These are phyloP conservation scores for Leccinum fuscescens DNA, from an alignment of 1,284 basidiomycete genomes.

Conservation along the genomic window DNA sequence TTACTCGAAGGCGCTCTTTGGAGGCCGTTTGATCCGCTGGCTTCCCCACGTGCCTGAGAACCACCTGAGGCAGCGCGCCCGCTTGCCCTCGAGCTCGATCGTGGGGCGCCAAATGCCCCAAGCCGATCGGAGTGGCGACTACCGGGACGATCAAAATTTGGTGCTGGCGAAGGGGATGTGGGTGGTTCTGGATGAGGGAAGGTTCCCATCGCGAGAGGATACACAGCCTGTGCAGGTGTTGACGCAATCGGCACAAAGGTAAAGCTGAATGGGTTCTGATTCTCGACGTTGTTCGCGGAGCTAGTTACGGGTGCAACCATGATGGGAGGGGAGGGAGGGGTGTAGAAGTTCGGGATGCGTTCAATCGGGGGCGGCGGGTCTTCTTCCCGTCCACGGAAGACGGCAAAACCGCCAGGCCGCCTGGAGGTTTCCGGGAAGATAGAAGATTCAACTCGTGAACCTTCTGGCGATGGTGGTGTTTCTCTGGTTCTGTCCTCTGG, in stretches of 20 bases:
- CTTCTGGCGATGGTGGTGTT: conserved; percentile 6
- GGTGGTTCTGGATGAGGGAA: conserved; percentile 68
- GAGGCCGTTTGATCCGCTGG: conserved; percentile 26
- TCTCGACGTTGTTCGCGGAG: conserved; percentile 50
- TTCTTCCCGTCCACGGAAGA: conserved; percentile 44
- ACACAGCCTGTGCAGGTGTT: conserved; percentile 46
- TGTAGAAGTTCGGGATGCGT: conserved; percentile 51
- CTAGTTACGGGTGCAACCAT: conserved; percentile 37
- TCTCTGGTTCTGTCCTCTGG: conserved; percentile 13
- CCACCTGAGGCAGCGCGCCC: conserved; percentile 31
- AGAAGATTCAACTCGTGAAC: conserved; percentile 6
- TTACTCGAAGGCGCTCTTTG: conserved; percentile 36
- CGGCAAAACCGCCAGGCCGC: conserved; percentile 35
- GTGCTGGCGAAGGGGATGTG: conserved; percentile 65
- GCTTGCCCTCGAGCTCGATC: conserved; percentile 34
- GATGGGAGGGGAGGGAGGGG: conserved; percentile 37
- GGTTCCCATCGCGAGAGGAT: conserved; percentile 39
- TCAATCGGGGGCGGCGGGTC: conserved; percentile 49
- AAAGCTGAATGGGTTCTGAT: conserved; percentile 53
- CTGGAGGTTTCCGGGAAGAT: conserved; percentile 5
- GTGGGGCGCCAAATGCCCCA: conserved; percentile 30
- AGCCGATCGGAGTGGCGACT: conserved; percentile 36
- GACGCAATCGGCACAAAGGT: conserved; percentile 52
- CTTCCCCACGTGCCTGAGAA: conserved; percentile 28
- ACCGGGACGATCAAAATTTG: conserved; percentile 36